Evolutionary conservation across 179 eudicot genomes (phyloP).

Genomic region (Silene noctiflora): DNA sequence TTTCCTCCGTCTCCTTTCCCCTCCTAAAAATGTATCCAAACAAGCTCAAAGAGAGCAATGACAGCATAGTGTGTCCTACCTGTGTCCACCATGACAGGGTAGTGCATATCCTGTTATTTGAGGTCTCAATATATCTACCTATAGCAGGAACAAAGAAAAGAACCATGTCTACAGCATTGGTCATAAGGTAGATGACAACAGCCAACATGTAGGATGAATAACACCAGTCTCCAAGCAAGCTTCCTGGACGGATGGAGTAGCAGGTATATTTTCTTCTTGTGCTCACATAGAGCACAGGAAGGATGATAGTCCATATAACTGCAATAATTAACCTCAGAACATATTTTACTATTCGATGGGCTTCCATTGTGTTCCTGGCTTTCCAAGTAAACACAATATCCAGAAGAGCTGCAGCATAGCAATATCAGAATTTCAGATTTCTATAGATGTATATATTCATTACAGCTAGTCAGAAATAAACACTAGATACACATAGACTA

Average conservation of each 20-base stretch:
- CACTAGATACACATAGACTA: background rate
- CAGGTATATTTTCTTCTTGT: constrained; percentile 79
- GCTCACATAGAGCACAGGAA: constrained; percentile 65
- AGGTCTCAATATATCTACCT: constrained; percentile 84
- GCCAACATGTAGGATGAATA: constrained; percentile 92
- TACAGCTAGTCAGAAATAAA: too few species aligned
- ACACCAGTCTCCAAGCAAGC: constrained; percentile 96
- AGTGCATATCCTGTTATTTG: constrained; percentile 62
- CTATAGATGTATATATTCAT: background rate
- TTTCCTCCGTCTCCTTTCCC: background rate
- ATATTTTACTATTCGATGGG: constrained; percentile 45
- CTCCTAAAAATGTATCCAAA: background rate
- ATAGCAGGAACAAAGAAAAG: constrained; percentile 87
- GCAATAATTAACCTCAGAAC: constrained; percentile 60
- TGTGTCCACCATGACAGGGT: constrained; percentile 85
- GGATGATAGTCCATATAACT: constrained; percentile 72
- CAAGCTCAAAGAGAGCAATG: background rate
- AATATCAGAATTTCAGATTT: background rate
- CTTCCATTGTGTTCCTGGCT: constrained; percentile 65
- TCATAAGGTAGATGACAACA: constrained; percentile 72
- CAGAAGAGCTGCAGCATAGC: constrained; percentile 59
- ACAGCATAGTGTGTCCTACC: constrained; percentile 36
- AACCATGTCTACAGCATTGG: constrained; percentile 75
- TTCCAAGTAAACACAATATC: constrained; percentile 87
- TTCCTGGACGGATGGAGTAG: constrained; percentile 50